Base-by-base conservation (phyloP, 257 asterid genomes). In the Salvia miltiorrhiza region DNA sequence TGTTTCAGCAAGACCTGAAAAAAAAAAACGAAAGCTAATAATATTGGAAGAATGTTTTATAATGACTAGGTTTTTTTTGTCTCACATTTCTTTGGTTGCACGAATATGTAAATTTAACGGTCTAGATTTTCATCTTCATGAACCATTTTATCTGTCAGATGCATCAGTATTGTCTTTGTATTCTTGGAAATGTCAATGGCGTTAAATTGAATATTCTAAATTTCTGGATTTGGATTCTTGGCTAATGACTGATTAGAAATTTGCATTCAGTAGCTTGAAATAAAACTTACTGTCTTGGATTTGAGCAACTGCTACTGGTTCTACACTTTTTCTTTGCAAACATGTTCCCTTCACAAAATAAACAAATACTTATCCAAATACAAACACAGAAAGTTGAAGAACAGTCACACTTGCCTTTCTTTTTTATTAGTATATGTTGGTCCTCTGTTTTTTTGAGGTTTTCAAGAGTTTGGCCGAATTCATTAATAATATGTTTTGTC, bases 401-500 rank as follows among this genome's bases (percentile, higher is more conserved):
- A 64, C n/a, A 28, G 21, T 30, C 32, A 35, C 35, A 48, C 45
- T 65, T 49, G 7, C 20, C n/a, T 30, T 26, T 63, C 48, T 21
- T 6, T 49, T 24, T 4, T 35, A 49, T 23, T 20, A 21, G 58
- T 19, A 20, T 24, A 10, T 44, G 13, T 17, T 26, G 45, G 40
- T 19, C 11, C 33, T 32, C 5, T 30, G 1, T 26, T 28, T 19
- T 54, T 19, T 21, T 35, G 10, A 19, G 20, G 9, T 43, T 52
- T 65, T 60, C 12, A 10, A 23, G 26, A 47, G 67, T 49, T 70
- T 47, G 63, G 24, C 24, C 37, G 19, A 49, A 33, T 35, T 72
- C 21, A 43, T 37, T 73, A 61, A 71, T 14, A 54, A 43, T 62
- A 41, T 50, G 5, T 58, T 37, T 70, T 41, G 64, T 28, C 72